phyloP scores from a whole-genome alignment of 1,284 basidiomycete genomes.

The Ceratobasidium sp. region DNA sequence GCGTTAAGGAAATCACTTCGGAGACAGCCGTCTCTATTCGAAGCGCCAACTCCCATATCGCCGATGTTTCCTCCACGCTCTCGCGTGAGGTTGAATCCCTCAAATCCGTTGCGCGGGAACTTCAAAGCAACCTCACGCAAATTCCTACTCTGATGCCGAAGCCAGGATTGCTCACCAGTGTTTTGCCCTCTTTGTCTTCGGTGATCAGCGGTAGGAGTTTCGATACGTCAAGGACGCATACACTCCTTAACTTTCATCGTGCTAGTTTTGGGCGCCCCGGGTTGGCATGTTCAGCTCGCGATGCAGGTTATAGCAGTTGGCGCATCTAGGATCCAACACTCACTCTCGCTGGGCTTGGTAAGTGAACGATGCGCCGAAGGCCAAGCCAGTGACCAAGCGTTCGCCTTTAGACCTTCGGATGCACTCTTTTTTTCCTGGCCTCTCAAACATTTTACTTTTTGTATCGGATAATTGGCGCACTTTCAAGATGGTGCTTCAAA shows the following conservation, averaged over 20 bases:
- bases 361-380: neutral
- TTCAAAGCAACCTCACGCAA: conserved; percentile 25
- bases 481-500: neutral
- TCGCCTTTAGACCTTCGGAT: conserved; percentile 22
- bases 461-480: neutral
- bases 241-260: neutral
- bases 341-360: conserved; percentile 17
- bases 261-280: neutral
- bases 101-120: conserved; percentile 9
- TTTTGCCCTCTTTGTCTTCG: neutral
- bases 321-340: conserved; percentile 26
- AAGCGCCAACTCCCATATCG: neutral
- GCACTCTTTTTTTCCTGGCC: conserved; percentile 16
- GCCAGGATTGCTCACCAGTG: neutral
- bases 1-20: conserved; percentile 3
- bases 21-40: conserved; percentile 16
- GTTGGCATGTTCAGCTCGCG: conserved; percentile 32
- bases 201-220: neutral
- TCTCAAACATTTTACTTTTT: neutral
- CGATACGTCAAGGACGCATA: neutral
- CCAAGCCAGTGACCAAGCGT: neutral
- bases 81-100: conserved; percentile 19
- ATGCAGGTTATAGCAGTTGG: conserved; percentile 34
- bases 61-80: neutral
- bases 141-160: neutral